These are phyloP conservation scores for Dioscorea zingiberensis DNA, from an alignment of 106 monocot genomes.

Conservation along the genomic window DNA sequence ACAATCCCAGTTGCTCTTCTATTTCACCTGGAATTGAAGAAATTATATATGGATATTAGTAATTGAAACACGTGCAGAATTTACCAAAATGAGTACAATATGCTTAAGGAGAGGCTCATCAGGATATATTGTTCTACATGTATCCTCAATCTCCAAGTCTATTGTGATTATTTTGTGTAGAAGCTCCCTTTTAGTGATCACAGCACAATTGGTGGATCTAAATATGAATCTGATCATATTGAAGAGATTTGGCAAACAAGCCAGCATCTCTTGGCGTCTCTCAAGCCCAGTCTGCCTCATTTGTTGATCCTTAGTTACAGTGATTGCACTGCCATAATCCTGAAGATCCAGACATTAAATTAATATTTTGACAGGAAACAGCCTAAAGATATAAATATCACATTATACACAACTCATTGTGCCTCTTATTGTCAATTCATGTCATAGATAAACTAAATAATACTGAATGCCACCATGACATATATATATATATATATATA, in stretches of 20 bases:
- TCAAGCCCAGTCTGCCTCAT: slow-evolving; percentile 2
- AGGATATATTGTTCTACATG: slow-evolving; percentile 25
- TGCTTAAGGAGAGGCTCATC: too few species aligned
- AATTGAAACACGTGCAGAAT: background rate
- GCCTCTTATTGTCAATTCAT: too few species aligned
- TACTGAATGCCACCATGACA: too few species aligned
- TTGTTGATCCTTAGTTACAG: slow-evolving; percentile 3
- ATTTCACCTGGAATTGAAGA: slow-evolving; percentile 49
- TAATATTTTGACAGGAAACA: too few species aligned
- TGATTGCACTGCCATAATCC: slow-evolving; percentile 12
- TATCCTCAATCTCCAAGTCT: slow-evolving; percentile 75
- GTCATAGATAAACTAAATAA: too few species aligned
- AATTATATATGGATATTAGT: background rate
- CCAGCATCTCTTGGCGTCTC: slow-evolving; percentile 16
- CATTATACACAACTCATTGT: too few species aligned
- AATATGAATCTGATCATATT: slow-evolving; percentile 46
- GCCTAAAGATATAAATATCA: too few species aligned
- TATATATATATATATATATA: too few species aligned
- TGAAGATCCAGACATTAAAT: slow-evolving; percentile 4
- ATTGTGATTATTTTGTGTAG: slow-evolving; percentile 79
- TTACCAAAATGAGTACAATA: background rate
- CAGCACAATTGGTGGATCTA: slow-evolving; percentile 30
- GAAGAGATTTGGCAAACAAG: slow-evolving; percentile 41
- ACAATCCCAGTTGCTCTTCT: slow-evolving; percentile 60
- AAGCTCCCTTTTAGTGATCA: slow-evolving; percentile 85